phyloP scores from a whole-genome alignment of 176 grass and related monocot genomes.

The maize (Zea mays) region Zm-B73-REFERENCE-NAM-5.0 NC_050105.1:58753501-58754000 shows the following conservation, averaged over 20 bases:
- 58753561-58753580: no score
- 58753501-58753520: no score
- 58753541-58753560: no score
- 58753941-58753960: no score
- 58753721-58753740: background rate
- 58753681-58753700: background rate
- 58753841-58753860: constrained; percentile 44
- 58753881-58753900: background rate
- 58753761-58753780: background rate
- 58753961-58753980: no score
- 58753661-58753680: background rate
- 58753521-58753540: no score
- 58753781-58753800: background rate
- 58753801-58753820: constrained; percentile 35
- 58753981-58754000: no score
- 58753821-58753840: constrained; percentile 1
- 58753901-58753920: constrained; percentile 33
- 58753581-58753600: no score
- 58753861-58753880: constrained; percentile 17
- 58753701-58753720: background rate
- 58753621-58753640: background rate
- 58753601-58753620: background rate
- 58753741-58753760: background rate
- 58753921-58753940: no score
- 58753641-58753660: background rate